phyloP scores from a whole-genome alignment of 768 basidiomycete species.

The Lactarius quietus region DNA sequence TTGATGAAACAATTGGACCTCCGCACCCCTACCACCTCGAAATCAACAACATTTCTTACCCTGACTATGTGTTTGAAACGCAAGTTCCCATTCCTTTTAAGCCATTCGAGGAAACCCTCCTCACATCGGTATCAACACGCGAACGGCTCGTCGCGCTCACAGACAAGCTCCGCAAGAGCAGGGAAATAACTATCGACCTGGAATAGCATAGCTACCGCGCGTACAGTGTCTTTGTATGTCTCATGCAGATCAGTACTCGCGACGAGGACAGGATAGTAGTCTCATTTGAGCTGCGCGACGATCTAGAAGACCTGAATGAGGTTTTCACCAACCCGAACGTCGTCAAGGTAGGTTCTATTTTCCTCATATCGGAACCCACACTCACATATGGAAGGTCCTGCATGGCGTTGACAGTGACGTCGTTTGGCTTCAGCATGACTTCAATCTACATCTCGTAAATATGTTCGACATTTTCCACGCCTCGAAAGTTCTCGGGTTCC shows the following conservation, averaged over 20 bases:
- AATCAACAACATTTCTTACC: conserved; percentile 69
- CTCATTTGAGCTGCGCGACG: conserved; percentile 67
- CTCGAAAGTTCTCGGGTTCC: conserved; percentile 81
- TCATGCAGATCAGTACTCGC: conserved; percentile 90
- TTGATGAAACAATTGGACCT: conserved; percentile 31
- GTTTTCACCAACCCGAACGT: conserved; percentile 81
- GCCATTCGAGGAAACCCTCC: conserved; percentile 62
- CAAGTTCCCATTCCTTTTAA: conserved; percentile 49
- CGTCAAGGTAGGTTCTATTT: conserved; percentile 60
- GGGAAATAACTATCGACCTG: conserved; percentile 88
- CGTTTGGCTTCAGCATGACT: conserved; percentile 94
- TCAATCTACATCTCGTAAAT: conserved; percentile 89
- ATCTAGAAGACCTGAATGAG: conserved; percentile 72
- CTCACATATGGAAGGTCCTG: conserved; percentile 56
- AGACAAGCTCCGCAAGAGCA: conserved; percentile 54
- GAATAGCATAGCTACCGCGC: conserved; percentile 91
- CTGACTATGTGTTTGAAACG: conserved; percentile 60
- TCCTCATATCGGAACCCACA: background rate
- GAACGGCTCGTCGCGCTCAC: conserved; percentile 60
- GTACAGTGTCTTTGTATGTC: conserved; percentile 82
- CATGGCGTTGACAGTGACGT: conserved; percentile 96
- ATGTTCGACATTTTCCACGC: conserved; percentile 98
- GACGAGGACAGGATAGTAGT: conserved; percentile 32
- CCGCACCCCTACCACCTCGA: conserved; percentile 85
- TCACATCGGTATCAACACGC: conserved; percentile 65